Evolutionary conservation across 1,284 basidiomycete species (phyloP), one percentile per base, ranked within the genome.

Genomic region (Filobasidium uniguttulatum): DNA sequence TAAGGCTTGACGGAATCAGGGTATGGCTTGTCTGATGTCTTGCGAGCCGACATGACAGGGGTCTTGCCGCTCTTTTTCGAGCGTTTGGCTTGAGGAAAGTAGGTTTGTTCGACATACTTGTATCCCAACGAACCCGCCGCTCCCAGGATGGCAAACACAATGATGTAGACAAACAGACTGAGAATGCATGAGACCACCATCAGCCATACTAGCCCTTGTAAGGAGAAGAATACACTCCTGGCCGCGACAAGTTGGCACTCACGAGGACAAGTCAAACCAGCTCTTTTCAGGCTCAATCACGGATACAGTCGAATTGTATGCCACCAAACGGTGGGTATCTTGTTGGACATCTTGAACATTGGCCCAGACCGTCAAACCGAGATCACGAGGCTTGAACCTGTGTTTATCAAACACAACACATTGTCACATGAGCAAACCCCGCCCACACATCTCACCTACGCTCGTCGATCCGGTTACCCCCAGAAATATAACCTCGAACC

Each of bases 231-330:
- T n/a, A n/a, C n/a, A n/a, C n/a, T n/a, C n/a, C n/a, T 20, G 20
- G 23, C 5, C 4, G 31, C 9, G n/a, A 12, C 7, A 22, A 3
- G 37, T 29, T 46, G 35, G 31, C 22, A 68, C 83, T 46, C 60
- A 86, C 85, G 85, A 74, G 64, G 83, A 80, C 59, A 83, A 73
- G 68, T 91, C 87, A 57, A 89, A 81, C 68, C 81, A 76, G 30
- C 83, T 83, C 17, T 77, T 63, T 55, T 81, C 78, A 19, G 85
- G 85, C 65, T 91, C 87, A 36, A 90, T 84, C 33, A 91, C 73
- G 5, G 79, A 81, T 45, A 90, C 77, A 44, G 87, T 76, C 12
- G 80, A 80, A 64, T 90, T 85, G 62, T 80, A 83, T 0, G 83
- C 87, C 2, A 75, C 74, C 40, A 83, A 73, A 37, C 76, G 82